Evolutionary conservation across 306 rosid genomes (phyloP), one percentile per base, ranked within the genome.

Genomic region (Abrus precatorius): DNA sequence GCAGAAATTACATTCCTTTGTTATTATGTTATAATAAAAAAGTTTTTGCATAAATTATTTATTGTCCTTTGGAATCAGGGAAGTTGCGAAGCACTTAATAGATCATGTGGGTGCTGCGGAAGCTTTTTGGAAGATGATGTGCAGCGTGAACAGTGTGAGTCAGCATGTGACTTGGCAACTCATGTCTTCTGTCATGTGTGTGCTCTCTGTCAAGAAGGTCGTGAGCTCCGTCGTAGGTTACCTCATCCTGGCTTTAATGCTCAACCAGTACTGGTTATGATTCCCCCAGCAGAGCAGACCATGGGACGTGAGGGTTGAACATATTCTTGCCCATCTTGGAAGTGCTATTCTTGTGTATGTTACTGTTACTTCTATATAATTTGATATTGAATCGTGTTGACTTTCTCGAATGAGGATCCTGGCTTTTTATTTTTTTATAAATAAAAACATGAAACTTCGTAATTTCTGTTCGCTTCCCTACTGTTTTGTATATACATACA

Each of bases 171-270:
- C 83, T 69, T 93, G 57, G 92, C 88, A 3, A 89, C 99, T 61
- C 99, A 96, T 64, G 73, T 93, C 74, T 96, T 89, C 72, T 96
- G 97, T 84, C 99, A 96, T 87, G 52, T 41, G 1, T 93, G 98
- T 47, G 93, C 99, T 57, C 97, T 96, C 36, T 96, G 99, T 78
- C 98, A 96, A 85, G 99, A 96, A 82, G 98, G 94, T 6, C 99
- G 99, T 27, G 97, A 96, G 89, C 87, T 96, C 83, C 99, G 98
- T 29, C 97, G 97, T 9, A 88, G 91, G 85, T 53, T 88, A 69
- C 96, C 92, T 71, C 99, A 96, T 84, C 98, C 99, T 0, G 99
- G 96, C 13, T 88, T 93, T 78, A 93, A 89, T 85, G 91, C 91
- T 32, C 98, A 87, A 62, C 90, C 91, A 1, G 87, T 91, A 78